These are phyloP conservation scores for Botrytis sinoallii DNA, from an alignment of 2,329 filamentous ascomycete genomes.

Conservation along the genomic window DNA sequence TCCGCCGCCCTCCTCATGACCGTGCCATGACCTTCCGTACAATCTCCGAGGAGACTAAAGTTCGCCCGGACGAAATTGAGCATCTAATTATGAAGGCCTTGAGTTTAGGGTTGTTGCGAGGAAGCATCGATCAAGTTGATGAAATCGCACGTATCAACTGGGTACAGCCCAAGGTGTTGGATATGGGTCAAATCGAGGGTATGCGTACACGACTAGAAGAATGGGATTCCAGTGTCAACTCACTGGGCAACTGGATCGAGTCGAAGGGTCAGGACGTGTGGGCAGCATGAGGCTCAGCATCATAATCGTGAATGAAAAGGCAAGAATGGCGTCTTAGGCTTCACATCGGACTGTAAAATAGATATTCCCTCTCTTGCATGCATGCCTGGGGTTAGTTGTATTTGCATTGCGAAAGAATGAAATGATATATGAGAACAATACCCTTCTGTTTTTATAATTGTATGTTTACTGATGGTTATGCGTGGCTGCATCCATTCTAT, in stretches of 20 bases:
- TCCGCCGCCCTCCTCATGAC: slow-evolving; percentile 92
- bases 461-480: neutral
- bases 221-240: slow-evolving; percentile 95
- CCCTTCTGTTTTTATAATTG: neutral
- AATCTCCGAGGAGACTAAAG: slow-evolving; percentile 89
- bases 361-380: slow-evolving; percentile 24
- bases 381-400: neutral
- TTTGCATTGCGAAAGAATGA: slow-evolving; percentile 11
- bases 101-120: slow-evolving; percentile 82
- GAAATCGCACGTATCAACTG: slow-evolving; percentile 94
- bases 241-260: slow-evolving; percentile 96
- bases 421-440: slow-evolving; percentile 17
- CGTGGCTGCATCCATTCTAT: neutral
- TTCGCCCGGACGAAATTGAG: slow-evolving; percentile 87
- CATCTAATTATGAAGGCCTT: slow-evolving; percentile 99
- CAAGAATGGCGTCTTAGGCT: slow-evolving; percentile 30
- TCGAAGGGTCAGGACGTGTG: slow-evolving; percentile 90
- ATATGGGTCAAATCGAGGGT: slow-evolving; percentile 89
- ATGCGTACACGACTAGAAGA: slow-evolving; percentile 87
- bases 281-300: slow-evolving; percentile 64
- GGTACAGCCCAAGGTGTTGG: slow-evolving; percentile 97
- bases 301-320: slow-evolving; percentile 11
- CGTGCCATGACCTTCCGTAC: slow-evolving; percentile 88
- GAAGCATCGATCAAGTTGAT: slow-evolving; percentile 94
- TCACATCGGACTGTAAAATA: slow-evolving; percentile 35